Conservation (phyloP, 345 rosid genomes). For the Gynandropsis gynandra region DNA sequence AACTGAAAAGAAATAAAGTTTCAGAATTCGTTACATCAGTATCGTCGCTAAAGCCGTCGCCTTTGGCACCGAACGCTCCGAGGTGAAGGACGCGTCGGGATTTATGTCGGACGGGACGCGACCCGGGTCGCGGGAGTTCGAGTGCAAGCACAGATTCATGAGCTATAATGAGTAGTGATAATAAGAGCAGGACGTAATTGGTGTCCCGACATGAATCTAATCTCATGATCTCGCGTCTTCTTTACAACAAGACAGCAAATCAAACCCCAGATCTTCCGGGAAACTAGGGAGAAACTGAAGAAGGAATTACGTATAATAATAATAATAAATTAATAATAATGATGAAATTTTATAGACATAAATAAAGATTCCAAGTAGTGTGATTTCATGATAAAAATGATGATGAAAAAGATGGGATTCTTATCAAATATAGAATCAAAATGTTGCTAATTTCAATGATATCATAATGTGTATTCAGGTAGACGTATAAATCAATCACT, state of each 20-base stretch:
- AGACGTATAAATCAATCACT: too few species aligned
- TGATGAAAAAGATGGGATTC: too few species aligned
- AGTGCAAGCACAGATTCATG: slow-evolving; percentile 28
- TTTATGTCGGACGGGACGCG: slow-evolving; percentile 33
- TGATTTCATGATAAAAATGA: too few species aligned
- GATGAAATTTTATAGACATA: too few species aligned
- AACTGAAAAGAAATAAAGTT: neutral
- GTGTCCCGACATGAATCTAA: slow-evolving; percentile 16
- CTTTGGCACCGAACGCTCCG: slow-evolving; percentile 57
- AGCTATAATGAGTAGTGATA: slow-evolving; percentile 10
- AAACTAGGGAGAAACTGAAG: too few species aligned
- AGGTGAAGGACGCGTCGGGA: slow-evolving; percentile 47
- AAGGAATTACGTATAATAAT: too few species aligned
- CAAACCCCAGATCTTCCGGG: too few species aligned
- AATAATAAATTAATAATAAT: too few species aligned
- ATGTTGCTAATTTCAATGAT: too few species aligned
- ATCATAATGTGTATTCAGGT: too few species aligned
- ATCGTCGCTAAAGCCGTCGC: slow-evolving; percentile 64
- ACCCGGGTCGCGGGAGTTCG: slow-evolving; percentile 46
- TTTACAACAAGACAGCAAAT: neutral
- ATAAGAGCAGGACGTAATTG: neutral
- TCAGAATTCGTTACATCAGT: slow-evolving; percentile 36
- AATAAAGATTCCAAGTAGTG: too few species aligned
- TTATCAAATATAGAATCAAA: too few species aligned
- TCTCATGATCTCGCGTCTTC: slow-evolving; percentile 1